Evolutionary conservation across 2,329 filamentous ascomycete species (phyloP), one percentile per base, ranked within the genome.

Genomic region (Botryotinia calthae): DNA sequence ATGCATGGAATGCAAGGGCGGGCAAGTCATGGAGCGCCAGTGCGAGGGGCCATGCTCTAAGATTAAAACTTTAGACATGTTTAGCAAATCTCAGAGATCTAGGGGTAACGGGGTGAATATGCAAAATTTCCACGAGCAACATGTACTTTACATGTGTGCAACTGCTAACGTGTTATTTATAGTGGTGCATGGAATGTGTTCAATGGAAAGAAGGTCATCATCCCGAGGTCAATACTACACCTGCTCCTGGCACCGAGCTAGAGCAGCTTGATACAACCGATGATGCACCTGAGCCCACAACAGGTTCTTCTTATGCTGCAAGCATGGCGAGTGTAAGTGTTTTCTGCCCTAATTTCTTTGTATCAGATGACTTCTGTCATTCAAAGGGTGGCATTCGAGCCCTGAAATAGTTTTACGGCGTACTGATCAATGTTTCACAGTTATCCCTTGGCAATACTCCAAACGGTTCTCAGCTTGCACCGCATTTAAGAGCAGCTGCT

Each of bases 41-140:
- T 89, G 87, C 76, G 77, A 75, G 46, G 80, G 83, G 54, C 77
- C 76, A 56, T 89, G 87, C 76, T 78, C 82, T 31, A 77, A 82
- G 72, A 82, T 80, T 2, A 87, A 87, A 76, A 80, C 69, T 1
- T 72, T 87, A 2, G 83, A 85, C 9, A 80, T 81, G 0, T 89
- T 88, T 75, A 83, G 84, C 28, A 88, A 86, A 75, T 76, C 76
- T 10, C 71, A 77, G 84, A 87, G 79, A 82, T 56, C 48, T 22
- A 80, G 77, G 42, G 58, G 82, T 85, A 54, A 64, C 44, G 58
- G 70, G 34, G 66, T 58, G 46, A 59, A 59, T 69, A 22, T 42
- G n/a, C 34, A 14, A n/a, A 14, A 16, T 7, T 42, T 40, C 40
- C 46, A 68, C 1, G 2, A 44, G 18, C 10, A 14, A 28, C 8